Base-by-base conservation (phyloP, 768 basidiomycete species). In the Filobasidium floriforme region DNA sequence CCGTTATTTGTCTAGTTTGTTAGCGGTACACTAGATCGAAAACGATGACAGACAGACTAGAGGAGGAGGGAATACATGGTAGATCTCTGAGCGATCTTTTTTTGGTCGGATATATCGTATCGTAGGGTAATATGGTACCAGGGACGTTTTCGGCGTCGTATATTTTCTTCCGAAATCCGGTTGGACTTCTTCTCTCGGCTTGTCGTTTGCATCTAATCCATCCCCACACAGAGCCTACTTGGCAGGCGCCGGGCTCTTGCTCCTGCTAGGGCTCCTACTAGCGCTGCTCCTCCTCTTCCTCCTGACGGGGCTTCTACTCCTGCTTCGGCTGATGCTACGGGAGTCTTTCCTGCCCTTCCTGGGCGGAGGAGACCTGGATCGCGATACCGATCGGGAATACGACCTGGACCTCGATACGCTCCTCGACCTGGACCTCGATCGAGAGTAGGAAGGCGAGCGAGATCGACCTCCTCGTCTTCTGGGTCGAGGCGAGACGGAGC, bases 301-400 rank as follows among this genome's bases (percentile, higher is more conserved):
- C 65, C 57, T 59, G 40, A 41, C 65, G 51, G 70, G 64, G 19
- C 24, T 52, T 7, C 44, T 32, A 3, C 55, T 64, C 67, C 60
- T 62, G 32, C 44, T 26, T 55, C 68, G 66, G 60, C 69, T 74
- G 29, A 63, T 60, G 54, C 68, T 72, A n/a, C 61, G 57, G n/a
- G 63, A 52, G 66, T 68, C 70, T 19, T 60, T 51, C 61, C 60
- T 52, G 7, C 37, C 41, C 28, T 59, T 66, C n/a, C 65, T 59
- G 3, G 37, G 12, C 28, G 57, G 10, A 24, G 24, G 44, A 12
- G 66, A 61, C 49, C 71, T 71, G 14, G 55, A 59, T 18, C 59
- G 9, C 15, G 40, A 66, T 2, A 62, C 46, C 29, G 61, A 62
- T 9, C 66, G 57, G 15, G 72, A 68, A 7, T 59, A 59, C 24